Evolutionary conservation across 1,284 basidiomycete species (phyloP).

Genomic region (Chondrostereum purpureum): DNA sequence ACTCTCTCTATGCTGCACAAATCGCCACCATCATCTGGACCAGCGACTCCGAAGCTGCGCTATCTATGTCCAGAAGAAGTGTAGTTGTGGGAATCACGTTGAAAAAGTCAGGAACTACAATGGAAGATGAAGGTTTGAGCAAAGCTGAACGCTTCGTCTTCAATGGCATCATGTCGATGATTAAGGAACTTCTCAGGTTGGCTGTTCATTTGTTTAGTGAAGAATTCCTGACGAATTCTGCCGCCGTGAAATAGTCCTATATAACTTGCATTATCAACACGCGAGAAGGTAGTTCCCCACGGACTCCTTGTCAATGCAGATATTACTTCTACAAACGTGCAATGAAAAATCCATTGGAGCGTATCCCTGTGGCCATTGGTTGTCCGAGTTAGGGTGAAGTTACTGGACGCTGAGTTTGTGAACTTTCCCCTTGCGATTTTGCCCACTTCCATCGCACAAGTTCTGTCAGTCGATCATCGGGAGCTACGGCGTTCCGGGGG

Average conservation of each 20-base stretch:
- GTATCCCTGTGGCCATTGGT: too few relatives aligned
- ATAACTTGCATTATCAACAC: too few relatives aligned
- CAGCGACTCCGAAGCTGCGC: slow-evolving; percentile 32
- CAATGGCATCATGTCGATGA: slow-evolving; percentile 58
- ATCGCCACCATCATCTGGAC: slow-evolving; percentile 82
- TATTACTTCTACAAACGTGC: too few relatives aligned
- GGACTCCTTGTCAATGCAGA: too few relatives aligned
- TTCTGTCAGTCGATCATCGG: slow-evolving; percentile 56
- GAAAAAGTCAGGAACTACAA: slow-evolving; percentile 27
- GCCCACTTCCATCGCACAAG: slow-evolving; percentile 69
- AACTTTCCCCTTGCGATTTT: slow-evolving; percentile 19
- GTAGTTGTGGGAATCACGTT: slow-evolving; percentile 71
- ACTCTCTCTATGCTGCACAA: slow-evolving; percentile 81
- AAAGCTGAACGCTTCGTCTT: slow-evolving; percentile 56
- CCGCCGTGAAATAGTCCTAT: too few relatives aligned
- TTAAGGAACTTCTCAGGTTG: slow-evolving; percentile 36
- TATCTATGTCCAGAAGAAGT: slow-evolving; percentile 37
- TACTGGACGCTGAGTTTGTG: too few relatives aligned
- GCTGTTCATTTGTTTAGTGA: not conserved
- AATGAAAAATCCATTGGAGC: too few relatives aligned
- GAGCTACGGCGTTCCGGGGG: slow-evolving; percentile 66
- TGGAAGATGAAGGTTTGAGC: slow-evolving; percentile 26
- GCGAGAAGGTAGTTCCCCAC: too few relatives aligned
- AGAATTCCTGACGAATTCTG: too few relatives aligned
- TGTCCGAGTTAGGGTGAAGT: too few relatives aligned